phyloP scores from a whole-genome alignment of 441 rosid genomes.

The Populus tomentosa region DNA sequence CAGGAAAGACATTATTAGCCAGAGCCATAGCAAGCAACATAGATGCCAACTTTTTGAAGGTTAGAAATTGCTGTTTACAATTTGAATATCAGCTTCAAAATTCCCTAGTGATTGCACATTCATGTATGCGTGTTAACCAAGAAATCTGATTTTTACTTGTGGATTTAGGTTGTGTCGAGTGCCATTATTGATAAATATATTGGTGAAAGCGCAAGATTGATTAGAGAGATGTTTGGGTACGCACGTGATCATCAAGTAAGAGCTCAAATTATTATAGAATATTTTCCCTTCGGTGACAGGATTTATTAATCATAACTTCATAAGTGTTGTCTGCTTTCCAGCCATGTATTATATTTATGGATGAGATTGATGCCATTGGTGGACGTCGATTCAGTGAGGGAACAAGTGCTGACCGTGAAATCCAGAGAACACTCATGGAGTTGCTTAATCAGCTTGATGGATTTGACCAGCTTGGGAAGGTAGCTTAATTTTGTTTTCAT shows the following conservation, averaged over 20 bases:
- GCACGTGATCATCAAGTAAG: slow-evolving; percentile 94
- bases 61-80: slow-evolving; percentile 18
- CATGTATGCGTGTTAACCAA: background rate
- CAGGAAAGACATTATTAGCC: slow-evolving; percentile 85
- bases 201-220: slow-evolving; percentile 96
- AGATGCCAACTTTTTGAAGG: slow-evolving; percentile 90
- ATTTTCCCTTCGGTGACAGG: background rate
- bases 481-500: slow-evolving; percentile 13
- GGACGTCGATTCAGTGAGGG: slow-evolving; percentile 99
- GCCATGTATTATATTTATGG: slow-evolving; percentile 99
- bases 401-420: slow-evolving; percentile 99
- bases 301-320: background rate
- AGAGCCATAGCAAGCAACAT: slow-evolving; percentile 87
- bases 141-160: background rate
- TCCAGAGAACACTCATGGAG: slow-evolving; percentile 97
- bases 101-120: background rate
- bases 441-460: slow-evolving; percentile 97
- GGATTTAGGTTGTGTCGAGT: slow-evolving; percentile 82
- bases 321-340: slow-evolving; percentile 15
- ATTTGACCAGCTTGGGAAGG: slow-evolving; percentile 96
- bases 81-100: background rate
- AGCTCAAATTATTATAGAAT: background rate
- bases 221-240: slow-evolving; percentile 94
- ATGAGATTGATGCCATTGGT: slow-evolving; percentile 99
- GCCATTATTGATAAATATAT: slow-evolving; percentile 95